Base-by-base conservation (phyloP, 2,329 filamentous ascomycete species). In the Aspergillus pseudoglaucus region DNA sequence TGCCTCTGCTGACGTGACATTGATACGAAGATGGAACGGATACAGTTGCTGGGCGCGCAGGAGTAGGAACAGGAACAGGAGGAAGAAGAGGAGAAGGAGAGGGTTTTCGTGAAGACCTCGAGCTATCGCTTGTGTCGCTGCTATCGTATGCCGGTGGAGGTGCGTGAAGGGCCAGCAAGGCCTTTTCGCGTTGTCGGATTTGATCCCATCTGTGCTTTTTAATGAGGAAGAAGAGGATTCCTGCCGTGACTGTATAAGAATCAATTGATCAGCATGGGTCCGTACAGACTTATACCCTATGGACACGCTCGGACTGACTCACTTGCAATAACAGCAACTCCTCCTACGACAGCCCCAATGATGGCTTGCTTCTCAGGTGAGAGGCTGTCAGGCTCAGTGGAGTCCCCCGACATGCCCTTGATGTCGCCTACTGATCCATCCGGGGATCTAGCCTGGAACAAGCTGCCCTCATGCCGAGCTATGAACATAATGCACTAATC, bases 321-420 rank as follows among this genome's bases (percentile, higher is more conserved):
- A 65, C 62, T 59, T 3, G 56, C 54, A 48, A 60, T 52, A 38
- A 53, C 47, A 14, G 47, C 56, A 42, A 63, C 50, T 8, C 56
- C 54, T n/a, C 61, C 60, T 1, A 64, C 50, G 1, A 65, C 61
- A 2, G 61, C 59, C 4, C 61, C 62, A 39, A 65, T 59, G 32
- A 61, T 60, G 7, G 61, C 59, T 45, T 52, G 43, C 10, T 45
- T 23, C 25, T 25, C 12, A 5, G 43, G 15, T 15, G 30, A 37
- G 10, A 25, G 30, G 14, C 25, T 30, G 4, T 30, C 25, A 10
- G 25, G 25, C 4, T 30, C 25, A 30, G 9, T 30, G 10, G 25
- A 30, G 25, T 12, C 25, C 25, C 25, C 10, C 10, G 25, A 30
- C 12, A 30, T 10, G 8, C 25, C 25, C 12, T 30, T 30, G 9